A percentile compares a stretch with the other conserved stretches of the same genome.
Evolutionary conservation across 495 filamentous ascomycete species (phyloP).

Genomic region (Glonium stellatum): DNA sequence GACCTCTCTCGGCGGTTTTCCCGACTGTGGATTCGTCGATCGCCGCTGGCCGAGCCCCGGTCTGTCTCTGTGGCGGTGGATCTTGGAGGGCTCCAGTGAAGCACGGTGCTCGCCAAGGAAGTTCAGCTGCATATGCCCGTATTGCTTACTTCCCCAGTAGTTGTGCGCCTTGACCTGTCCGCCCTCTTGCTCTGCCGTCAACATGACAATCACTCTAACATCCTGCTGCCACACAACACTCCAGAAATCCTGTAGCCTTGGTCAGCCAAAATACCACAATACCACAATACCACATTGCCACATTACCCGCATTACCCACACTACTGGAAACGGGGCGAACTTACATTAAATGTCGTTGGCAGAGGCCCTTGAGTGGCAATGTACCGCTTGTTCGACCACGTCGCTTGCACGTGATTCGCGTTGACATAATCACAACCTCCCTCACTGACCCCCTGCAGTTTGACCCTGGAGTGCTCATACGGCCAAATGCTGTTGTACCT

Average conservation of each 20-base stretch:
- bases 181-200: conserved; percentile 92
- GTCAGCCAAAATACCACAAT: conserved; percentile 45
- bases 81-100: conserved; percentile 55
- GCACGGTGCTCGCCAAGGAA: conserved; percentile 72
- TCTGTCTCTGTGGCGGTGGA: conserved; percentile 31
- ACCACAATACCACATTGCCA: too few relatives aligned
- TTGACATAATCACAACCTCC: conserved; percentile 93
- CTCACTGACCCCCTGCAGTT: conserved; percentile 58
- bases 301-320: too few relatives aligned
- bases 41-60: conserved; percentile 25
- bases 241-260: conserved; percentile 87
- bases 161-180: conserved; percentile 92
- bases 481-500: conserved; percentile 97
- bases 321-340: conserved; percentile 30
- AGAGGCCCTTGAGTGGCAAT: conserved; percentile 94
- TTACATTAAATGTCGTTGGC: conserved; percentile 83
- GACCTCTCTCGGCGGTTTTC: conserved; percentile 13
- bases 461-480: conserved; percentile 89
- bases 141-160: conserved; percentile 78
- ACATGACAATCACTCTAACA: conserved; percentile 85
- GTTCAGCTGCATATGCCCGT: conserved; percentile 72
- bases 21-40: conserved; percentile 23
- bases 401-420: conserved; percentile 74
- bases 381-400: conserved; percentile 76
- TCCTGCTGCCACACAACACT: conserved; percentile 96